Evolutionary conservation across 23 red algal species (phyloP).

Genomic region (Chondrus crispus): DNA sequence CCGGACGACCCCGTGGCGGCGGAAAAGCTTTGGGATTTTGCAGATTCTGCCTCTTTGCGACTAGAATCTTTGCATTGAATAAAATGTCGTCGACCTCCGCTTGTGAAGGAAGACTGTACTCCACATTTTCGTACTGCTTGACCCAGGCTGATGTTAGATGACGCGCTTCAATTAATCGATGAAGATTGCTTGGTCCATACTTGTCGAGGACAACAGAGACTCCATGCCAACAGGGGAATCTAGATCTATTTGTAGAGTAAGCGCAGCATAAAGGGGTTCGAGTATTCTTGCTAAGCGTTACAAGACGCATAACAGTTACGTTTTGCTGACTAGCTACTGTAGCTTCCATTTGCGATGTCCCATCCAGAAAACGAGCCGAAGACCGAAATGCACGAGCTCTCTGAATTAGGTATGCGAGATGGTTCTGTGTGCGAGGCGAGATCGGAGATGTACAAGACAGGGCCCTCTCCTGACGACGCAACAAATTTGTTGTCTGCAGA

Average conservation of each 20-base stretch:
- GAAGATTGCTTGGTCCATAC: neutral
- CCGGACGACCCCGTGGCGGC: neutral
- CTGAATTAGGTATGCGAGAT: neutral
- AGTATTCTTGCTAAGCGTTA: neutral
- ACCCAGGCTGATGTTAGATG: neutral
- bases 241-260: neutral
- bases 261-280: neutral
- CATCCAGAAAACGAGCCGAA: neutral
- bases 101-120: neutral
- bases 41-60: neutral
- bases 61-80: neutral
- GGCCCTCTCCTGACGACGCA: neutral
- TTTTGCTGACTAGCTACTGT: neutral
- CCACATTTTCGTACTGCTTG: slow-evolving; percentile 11
- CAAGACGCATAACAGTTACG: neutral
- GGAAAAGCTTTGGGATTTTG: neutral
- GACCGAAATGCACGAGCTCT: neutral
- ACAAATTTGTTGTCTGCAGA: neutral
- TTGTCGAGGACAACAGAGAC: slow-evolving; percentile 6
- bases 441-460: neutral
- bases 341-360: neutral
- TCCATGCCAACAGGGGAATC: neutral
- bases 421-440: neutral
- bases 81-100: slow-evolving; percentile 12
- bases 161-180: neutral